A percentile compares a stretch with the other conserved stretches of the same genome.
phyloP scores from a whole-genome alignment of 208 protist genomes.

The Leishmania aethiopica region DNA sequence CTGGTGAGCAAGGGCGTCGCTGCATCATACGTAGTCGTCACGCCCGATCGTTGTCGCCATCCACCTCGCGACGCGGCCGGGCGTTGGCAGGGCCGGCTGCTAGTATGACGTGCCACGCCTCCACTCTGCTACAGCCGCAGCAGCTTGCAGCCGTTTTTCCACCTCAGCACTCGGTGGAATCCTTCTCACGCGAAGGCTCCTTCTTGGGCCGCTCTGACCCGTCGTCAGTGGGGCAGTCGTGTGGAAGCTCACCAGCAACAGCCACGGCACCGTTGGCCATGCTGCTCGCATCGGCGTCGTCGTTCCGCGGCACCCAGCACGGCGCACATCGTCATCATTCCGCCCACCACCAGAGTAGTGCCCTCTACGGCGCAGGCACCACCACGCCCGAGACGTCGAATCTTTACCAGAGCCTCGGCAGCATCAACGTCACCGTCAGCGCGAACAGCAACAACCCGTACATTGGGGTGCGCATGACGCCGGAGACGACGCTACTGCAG shows the following conservation, averaged over 20 bases:
- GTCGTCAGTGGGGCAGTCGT: not conserved
- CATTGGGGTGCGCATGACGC: constrained; percentile 13
- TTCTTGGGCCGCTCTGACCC: not conserved
- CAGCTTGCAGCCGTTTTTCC: not conserved
- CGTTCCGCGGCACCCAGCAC: not conserved
- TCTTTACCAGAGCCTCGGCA: constrained; percentile 19
- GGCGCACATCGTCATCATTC: not conserved
- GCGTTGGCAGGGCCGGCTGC: not conserved
- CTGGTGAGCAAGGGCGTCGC: constrained; percentile 3
- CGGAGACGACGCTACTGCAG: constrained; percentile 6
- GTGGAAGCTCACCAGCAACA: not conserved
- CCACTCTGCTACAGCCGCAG: not conserved
- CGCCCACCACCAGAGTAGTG: not conserved
- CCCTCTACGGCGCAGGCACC: not conserved
- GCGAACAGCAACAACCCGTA: constrained; percentile 33
- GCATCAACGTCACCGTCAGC: constrained; percentile 11
- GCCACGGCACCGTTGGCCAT: not conserved
- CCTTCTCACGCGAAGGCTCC: constrained; percentile 8
- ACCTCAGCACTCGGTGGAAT: constrained; percentile 10
- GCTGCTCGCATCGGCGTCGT: not conserved
- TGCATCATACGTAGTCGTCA: not conserved
- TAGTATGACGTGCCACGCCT: not conserved
- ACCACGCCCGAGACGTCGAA: not conserved
- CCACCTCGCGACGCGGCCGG: not conserved
- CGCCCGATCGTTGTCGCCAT: not conserved